Base-by-base conservation (phyloP, 2,329 filamentous ascomycete species). In the Gnomoniopsis sp. region DNA sequence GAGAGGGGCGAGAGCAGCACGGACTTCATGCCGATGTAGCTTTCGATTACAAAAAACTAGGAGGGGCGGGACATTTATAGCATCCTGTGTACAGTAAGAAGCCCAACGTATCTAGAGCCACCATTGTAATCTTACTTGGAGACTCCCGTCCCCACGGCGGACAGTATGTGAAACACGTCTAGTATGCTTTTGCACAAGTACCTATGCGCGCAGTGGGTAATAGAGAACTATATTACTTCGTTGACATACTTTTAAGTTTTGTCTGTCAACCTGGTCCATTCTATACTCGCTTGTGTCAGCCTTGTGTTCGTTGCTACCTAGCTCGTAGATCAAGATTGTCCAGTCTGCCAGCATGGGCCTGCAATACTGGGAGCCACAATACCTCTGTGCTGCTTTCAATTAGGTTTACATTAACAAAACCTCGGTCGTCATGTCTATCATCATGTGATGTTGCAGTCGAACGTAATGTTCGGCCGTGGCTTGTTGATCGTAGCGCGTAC, bases 21-120 rank as follows among this genome's bases (percentile, higher is more conserved):
- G 22, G 53, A 62, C 21, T 56, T 53, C 26, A 57, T 59, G 49
- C 53, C 46, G 12, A 48, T 41, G 7, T 47, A 47, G 44, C 17
- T 19, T 46, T 11, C 19, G 2, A 11, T 22, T 6, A 11, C 6
- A 17, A 6, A 19, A 19, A 46, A n/a, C n/a, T n/a, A n/a, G n/a
- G 12, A 41, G 36, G 12, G 36, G 36, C 36, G 36, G 36, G 36
- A 6, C 3, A 12, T 41, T 41, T 4, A 15, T 41, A 41, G 12
- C 36, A 41, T 41, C 12, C 12, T 41, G 12, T 41, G 36, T 36
- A 14, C 12, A 41, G 8, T n/a, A n/a, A 2, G 36, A 41, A 11
- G 12, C 17, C 12, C 12, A 41, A 14, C 7, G 36, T 11, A 12
- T 11, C 36, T n/a, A 41, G 17, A 41, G 12, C 36, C 12, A 41